These are phyloP conservation scores for Hymenoscyphus fraxineus DNA, from an alignment of 2,329 filamentous ascomycete species.

Conservation along the genomic window DNA sequence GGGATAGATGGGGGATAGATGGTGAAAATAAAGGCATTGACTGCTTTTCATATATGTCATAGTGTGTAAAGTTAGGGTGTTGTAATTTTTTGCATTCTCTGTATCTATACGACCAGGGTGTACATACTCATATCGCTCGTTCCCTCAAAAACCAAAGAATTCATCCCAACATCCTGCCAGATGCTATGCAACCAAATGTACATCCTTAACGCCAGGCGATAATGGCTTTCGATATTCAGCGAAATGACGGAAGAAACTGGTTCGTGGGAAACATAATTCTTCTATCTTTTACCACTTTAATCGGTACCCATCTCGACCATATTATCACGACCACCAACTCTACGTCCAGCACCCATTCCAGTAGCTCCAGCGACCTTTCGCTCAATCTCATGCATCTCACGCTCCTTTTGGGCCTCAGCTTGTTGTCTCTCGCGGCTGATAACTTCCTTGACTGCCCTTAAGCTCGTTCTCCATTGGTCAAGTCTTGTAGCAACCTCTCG, in stretches of 20 bases:
- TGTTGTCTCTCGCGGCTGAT: slow-evolving; percentile 78
- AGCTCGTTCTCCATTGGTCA: slow-evolving; percentile 83
- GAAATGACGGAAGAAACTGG: slow-evolving; percentile 6
- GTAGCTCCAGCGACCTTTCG: slow-evolving; percentile 47
- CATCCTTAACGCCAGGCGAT: slow-evolving; percentile 29
- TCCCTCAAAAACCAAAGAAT: slow-evolving; percentile 16
- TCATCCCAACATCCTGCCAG: slow-evolving; percentile 32
- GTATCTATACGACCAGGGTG: slow-evolving; percentile 2
- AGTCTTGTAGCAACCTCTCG: slow-evolving; percentile 85
- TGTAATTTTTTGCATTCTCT: slow-evolving; percentile 10
- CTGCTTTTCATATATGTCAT: slow-evolving; percentile 14
- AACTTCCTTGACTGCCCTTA: slow-evolving; percentile 73
- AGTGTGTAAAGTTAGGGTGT: slow-evolving; percentile 17
- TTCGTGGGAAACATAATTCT: slow-evolving; percentile 3
- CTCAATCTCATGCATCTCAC: slow-evolving; percentile 68
- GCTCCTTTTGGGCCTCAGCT: slow-evolving; percentile 72
- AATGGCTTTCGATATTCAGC: slow-evolving; percentile 17
- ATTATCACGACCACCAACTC: slow-evolving; percentile 30
- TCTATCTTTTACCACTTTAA: slow-evolving; percentile 20
- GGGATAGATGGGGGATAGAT: slow-evolving; percentile 9
- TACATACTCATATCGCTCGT: slow-evolving; percentile 11
- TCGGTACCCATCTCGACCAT: slow-evolving; percentile 37
- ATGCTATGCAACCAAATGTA: slow-evolving; percentile 33
- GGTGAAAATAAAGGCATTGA: slow-evolving; percentile 5
- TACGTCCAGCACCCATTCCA: slow-evolving; percentile 43